phyloP scores from a whole-genome alignment of 1,284 basidiomycete genomes.

The Chiua sp. region DNA sequence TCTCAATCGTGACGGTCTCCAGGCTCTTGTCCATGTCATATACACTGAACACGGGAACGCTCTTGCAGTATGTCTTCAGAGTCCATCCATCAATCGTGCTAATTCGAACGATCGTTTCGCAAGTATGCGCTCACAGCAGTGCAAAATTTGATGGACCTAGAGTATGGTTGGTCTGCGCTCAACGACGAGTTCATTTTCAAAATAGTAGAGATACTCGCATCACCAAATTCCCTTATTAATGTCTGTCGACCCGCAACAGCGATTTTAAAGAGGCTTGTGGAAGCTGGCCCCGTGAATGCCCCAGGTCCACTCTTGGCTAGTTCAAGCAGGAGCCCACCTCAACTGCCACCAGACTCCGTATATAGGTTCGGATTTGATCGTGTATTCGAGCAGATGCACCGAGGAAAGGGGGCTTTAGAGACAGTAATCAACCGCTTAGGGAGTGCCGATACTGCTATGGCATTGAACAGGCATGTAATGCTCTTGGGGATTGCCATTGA shows the following conservation, averaged over 20 bases:
- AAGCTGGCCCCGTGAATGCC: slow-evolving; percentile 73
- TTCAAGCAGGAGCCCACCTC: slow-evolving; percentile 62
- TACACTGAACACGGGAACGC: slow-evolving; percentile 79
- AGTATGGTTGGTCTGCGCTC: slow-evolving; percentile 81
- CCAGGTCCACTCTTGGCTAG: slow-evolving; percentile 61
- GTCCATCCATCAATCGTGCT: slow-evolving; percentile 16
- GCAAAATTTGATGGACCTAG: slow-evolving; percentile 87
- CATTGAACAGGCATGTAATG: slow-evolving; percentile 74
- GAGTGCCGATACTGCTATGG: slow-evolving; percentile 85
- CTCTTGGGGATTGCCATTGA: neutral
- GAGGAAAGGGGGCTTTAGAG: slow-evolving; percentile 67
- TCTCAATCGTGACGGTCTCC: slow-evolving; percentile 77
- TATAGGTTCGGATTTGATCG: slow-evolving; percentile 84
- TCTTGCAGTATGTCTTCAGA: slow-evolving; percentile 65
- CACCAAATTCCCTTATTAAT: slow-evolving; percentile 83
- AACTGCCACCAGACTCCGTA: slow-evolving; percentile 64
- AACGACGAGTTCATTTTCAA: slow-evolving; percentile 75
- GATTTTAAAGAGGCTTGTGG: slow-evolving; percentile 87
- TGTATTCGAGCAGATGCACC: slow-evolving; percentile 84
- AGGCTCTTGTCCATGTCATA: slow-evolving; percentile 78
- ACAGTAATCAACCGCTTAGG: slow-evolving; percentile 81
- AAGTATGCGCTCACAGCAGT: slow-evolving; percentile 85
- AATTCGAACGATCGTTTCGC: slow-evolving; percentile 12
- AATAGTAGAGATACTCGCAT: slow-evolving; percentile 83
- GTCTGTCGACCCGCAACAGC: slow-evolving; percentile 97